phyloP scores from a whole-genome alignment of 768 basidiomycete genomes.

The Mycena sanguinolenta region DNA sequence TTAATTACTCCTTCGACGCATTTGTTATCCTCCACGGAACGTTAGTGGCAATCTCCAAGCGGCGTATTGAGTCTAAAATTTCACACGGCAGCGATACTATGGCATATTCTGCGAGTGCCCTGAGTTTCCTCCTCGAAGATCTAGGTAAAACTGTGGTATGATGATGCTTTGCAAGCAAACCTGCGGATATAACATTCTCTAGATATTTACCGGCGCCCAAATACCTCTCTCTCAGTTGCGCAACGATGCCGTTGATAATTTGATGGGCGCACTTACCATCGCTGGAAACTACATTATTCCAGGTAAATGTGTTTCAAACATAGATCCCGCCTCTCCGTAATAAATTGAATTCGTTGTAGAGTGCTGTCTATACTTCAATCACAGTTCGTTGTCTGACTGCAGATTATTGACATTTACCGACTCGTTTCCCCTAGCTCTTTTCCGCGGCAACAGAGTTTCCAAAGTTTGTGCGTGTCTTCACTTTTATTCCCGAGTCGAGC shows the following conservation, averaged over 20 bases:
- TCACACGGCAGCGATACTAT: conserved; percentile 73
- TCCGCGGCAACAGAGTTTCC: conserved; percentile 87
- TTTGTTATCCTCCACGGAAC: conserved; percentile 94
- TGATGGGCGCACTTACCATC: conserved; percentile 89
- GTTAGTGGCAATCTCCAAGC: not conserved
- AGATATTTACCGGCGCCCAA: conserved; percentile 95
- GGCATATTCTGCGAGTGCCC: conserved; percentile 89
- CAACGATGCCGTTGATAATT: conserved; percentile 95
- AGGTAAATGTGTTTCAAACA: conserved; percentile 58
- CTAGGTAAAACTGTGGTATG: conserved; percentile 90
- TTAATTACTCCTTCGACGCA: conserved; percentile 93
- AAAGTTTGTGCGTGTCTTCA: conserved; percentile 61
- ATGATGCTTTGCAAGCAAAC: not conserved
- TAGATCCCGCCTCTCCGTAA: not conserved
- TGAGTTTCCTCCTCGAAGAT: conserved; percentile 93
- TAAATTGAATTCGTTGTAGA: conserved; percentile 58
- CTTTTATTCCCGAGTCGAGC: not conserved
- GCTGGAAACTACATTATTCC: conserved; percentile 95
- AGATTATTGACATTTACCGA: not conserved
- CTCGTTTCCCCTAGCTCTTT: conserved; percentile 58
- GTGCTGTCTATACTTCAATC: conserved; percentile 91
- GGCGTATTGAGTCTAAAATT: not conserved
- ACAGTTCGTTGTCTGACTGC: conserved; percentile 51
- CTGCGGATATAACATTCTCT: conserved; percentile 3
- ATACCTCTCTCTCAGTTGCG: conserved; percentile 91